Evolutionary conservation across 2,329 filamentous ascomycete genomes (phyloP).

Genomic region (Aspergillus sp.): DNA sequence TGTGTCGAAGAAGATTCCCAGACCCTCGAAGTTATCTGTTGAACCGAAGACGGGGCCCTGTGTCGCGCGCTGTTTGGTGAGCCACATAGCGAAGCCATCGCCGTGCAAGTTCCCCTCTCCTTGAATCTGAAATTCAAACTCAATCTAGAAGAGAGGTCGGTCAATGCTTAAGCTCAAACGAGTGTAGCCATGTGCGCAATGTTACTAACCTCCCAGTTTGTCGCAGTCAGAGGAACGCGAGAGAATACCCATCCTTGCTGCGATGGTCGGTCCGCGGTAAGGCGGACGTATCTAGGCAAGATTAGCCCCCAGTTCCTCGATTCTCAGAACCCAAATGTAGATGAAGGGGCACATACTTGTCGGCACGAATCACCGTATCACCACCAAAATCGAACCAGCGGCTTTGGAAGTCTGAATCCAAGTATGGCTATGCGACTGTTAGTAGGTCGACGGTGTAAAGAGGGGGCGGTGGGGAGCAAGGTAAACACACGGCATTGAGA

Average conservation of each 20-base stretch:
- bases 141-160: conserved; percentile 56
- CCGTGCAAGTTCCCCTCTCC: conserved; percentile 88
- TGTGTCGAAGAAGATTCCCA: conserved; percentile 95
- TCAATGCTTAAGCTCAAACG: neutral
- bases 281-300: conserved; percentile 75
- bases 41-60: conserved; percentile 84
- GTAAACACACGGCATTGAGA: conserved; percentile 67
- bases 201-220: conserved; percentile 80
- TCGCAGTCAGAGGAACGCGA: conserved; percentile 88
- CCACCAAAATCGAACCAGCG: conserved; percentile 99
- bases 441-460: neutral
- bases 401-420: conserved; percentile 97
- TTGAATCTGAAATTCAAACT: conserved; percentile 92
- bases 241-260: conserved; percentile 94
- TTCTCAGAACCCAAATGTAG: neutral
- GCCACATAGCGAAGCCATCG: conserved; percentile 96
- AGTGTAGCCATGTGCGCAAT: neutral
- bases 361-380: conserved; percentile 78
- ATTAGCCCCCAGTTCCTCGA: conserved; percentile 1
- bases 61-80: conserved; percentile 86
- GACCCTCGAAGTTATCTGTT: conserved; percentile 84
- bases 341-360: conserved; percentile 47
- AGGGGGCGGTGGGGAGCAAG: neutral
- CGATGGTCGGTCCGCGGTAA: conserved; percentile 86
- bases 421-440: conserved; percentile 69